Percentiles rank a stretch among this genome's conserved stretches.
phyloP scores from a whole-genome alignment of 352 stramenopile genomes.

The Globisporangium paroecandrum region DNA sequence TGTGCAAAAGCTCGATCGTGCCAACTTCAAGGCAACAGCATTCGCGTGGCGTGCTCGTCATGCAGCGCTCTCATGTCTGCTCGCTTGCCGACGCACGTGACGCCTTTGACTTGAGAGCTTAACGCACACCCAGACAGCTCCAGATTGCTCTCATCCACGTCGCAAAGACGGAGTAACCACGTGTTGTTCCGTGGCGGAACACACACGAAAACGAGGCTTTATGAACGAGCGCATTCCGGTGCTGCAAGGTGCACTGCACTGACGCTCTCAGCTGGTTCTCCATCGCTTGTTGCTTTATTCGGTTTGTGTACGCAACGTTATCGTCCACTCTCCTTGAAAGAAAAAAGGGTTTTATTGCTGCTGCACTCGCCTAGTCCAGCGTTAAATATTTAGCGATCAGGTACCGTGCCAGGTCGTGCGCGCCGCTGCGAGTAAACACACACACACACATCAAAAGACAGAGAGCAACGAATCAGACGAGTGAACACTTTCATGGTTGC shows the following conservation, averaged over 20 bases:
- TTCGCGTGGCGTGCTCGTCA: neutral
- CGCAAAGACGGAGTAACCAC: neutral
- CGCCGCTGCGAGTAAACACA: slow-evolving; percentile 37
- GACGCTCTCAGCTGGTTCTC: neutral
- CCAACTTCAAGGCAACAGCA: neutral
- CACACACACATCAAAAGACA: neutral
- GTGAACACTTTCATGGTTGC: neutral
- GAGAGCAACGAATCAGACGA: neutral
- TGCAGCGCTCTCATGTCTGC: neutral
- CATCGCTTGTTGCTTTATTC: neutral
- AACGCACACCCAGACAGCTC: neutral
- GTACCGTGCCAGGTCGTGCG: slow-evolving; percentile 71
- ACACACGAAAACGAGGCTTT: neutral
- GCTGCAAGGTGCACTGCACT: neutral
- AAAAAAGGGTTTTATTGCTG: neutral
- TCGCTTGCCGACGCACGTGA: no score
- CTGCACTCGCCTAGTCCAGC: slow-evolving; percentile 29
- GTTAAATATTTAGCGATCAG: slow-evolving; percentile 83
- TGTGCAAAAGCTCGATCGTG: neutral
- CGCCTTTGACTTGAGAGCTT: neutral
- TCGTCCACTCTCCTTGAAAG: neutral
- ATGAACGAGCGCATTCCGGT: neutral
- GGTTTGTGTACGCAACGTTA: neutral
- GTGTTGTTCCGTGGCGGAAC: neutral
- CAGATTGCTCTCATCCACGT: neutral